Base-by-base conservation (phyloP, 768 basidiomycete genomes). In the Tylopilus balloui region DNA sequence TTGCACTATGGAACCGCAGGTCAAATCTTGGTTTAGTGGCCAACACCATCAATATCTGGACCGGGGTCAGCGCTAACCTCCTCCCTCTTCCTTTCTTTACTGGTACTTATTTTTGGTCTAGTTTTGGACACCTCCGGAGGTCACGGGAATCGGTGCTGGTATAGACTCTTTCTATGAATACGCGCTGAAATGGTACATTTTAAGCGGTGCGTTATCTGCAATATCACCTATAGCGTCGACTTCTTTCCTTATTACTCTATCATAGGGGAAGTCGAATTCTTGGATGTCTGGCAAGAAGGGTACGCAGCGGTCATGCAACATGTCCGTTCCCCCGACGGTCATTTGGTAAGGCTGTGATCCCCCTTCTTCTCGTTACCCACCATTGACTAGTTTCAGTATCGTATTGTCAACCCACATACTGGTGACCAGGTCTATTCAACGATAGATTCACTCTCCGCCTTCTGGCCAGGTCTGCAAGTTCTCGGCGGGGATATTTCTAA, bases 141-240 rank as follows among this genome's bases (percentile, higher is more conserved):
- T 85, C 7, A 84, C 83, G 23, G 80, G 86, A 1, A 88, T 94
- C 27, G 95, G 95, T 21, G 96, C 96, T 6, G 96, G 96, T 1
- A 84, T 96, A 36, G 96, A 98, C 65, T 92, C 89, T 3, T 96
- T 95, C 65, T 93, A 88, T 62, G 96, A 99, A 64, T 94, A 94
- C 66, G 88, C 92, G 11, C 68, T 93, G 37, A 94, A 94, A 61
- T 92, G 91, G 83, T 92, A 93, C 63, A 83, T 95, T 34, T 61
- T 92, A 61, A 91, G 88, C 59, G 86, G 86, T 86, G 55, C 29
- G 73, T 66, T 34, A 15, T 40, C 40, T 15, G 10, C 13, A 28
- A 25, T 3, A 35, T 45, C 25, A 21, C 12, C 32, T 20, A 23
- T 10, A 19, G 19, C 11, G 21, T 35, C 4, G 14, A 10, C 31